Base-by-base conservation (phyloP, 768 basidiomycete species). In the Leccinum disarticulatum region DNA sequence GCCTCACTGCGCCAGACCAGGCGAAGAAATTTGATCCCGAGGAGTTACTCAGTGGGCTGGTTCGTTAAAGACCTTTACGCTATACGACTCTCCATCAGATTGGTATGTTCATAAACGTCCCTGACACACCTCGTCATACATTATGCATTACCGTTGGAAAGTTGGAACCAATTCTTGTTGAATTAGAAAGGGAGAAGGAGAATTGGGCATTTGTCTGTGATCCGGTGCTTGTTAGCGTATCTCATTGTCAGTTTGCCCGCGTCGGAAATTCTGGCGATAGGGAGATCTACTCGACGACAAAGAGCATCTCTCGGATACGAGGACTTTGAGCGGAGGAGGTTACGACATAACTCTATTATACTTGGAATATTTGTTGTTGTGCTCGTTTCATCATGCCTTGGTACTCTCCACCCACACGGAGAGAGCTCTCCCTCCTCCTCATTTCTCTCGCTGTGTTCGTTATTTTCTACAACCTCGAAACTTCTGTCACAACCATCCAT, bases 141-240 rank as follows among this genome's bases (percentile, higher is more conserved):
- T n/a, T n/a, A n/a, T n/a, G n/a, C n/a, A n/a, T n/a, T n/a, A n/a
- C n/a, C n/a, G n/a, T n/a, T n/a, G n/a, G n/a, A n/a, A n/a, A n/a
- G n/a, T n/a, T 98, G 19, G 95, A 98, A 70, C 93, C 93, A 0
- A 83, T 89, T 31, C 82, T 98, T 30, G 87, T 98, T 70, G 96
- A 99, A 73, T 80, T 98, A 17, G 96, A 98, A 76, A 84, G 95
- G 55, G 90, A 94, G 73, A 87, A 90, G 98, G 41, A 98, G 98
- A 74, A 93, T 98, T 66, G 95, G 94, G 1, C 95, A 97, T 71
- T 93, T 94, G 15, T 96, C 94, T 43, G 97, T 98, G 70, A 97
- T 98, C 67, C 87, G 97, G 17, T 99, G 97, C 77, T 81, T 99
- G 59, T 83, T 98, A 49, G 89, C 94, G 3, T 94, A 94, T 73